Conservation (phyloP, 2,329 filamentous ascomycete genomes). For the Penicillium decumbens region DNA sequence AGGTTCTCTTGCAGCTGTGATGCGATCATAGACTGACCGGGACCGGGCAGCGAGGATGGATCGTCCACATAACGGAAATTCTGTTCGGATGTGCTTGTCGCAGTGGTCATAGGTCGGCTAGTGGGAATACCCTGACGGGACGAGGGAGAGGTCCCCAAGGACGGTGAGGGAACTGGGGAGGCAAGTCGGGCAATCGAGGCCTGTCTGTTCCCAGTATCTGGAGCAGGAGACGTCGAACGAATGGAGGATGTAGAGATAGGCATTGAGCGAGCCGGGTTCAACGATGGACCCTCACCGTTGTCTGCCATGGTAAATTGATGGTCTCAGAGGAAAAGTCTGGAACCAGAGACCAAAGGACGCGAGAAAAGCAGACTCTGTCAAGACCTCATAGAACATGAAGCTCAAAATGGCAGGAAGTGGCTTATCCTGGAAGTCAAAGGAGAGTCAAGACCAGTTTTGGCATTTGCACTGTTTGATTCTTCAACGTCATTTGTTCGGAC, state of each 20-base stretch:
- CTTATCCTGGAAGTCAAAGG: slow-evolving; percentile 6
- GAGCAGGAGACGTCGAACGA: slow-evolving; percentile 36
- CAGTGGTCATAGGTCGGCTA: slow-evolving; percentile 40
- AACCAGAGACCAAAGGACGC: slow-evolving; percentile 2
- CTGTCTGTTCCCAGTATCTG: slow-evolving; percentile 45
- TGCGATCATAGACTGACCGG: slow-evolving; percentile 81
- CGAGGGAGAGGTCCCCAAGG: slow-evolving; percentile 27
- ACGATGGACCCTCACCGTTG: slow-evolving; percentile 37
- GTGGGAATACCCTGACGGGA: slow-evolving; percentile 41
- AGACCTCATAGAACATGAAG: background rate
- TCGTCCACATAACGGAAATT: slow-evolving; percentile 57
- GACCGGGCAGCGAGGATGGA: slow-evolving; percentile 62
- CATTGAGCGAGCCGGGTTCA: slow-evolving; percentile 29
- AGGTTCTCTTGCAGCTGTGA: slow-evolving; percentile 75
- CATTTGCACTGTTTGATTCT: slow-evolving; percentile 34
- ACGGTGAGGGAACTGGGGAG: slow-evolving; percentile 51
- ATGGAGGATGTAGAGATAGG: slow-evolving; percentile 31
- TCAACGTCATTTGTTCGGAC: slow-evolving; percentile 16
- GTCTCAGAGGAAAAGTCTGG: slow-evolving; percentile 4
- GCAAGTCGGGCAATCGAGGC: slow-evolving; percentile 53
- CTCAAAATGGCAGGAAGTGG: background rate
- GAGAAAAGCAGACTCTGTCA: background rate
- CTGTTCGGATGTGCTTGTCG: slow-evolving; percentile 50
- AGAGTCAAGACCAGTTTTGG: background rate
- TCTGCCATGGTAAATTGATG: slow-evolving; percentile 29